These are phyloP conservation scores for Xerocomus potaroensis DNA, from an alignment of 768 basidiomycete genomes.

Conservation along the genomic window DNA sequence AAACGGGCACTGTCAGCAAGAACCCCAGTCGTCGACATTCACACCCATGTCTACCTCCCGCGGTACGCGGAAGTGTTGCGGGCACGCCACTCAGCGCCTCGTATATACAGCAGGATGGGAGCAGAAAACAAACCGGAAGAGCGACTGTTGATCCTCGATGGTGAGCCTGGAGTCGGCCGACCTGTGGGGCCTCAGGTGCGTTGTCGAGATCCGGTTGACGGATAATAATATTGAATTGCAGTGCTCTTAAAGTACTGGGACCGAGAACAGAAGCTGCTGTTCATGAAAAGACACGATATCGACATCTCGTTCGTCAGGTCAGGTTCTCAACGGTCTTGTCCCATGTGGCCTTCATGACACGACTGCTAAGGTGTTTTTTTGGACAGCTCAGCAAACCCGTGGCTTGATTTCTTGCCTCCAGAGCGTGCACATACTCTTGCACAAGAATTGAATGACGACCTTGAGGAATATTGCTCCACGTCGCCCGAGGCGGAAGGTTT, in stretches of 20 bases:
- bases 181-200: conserved; percentile 75
- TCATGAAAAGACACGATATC: conserved; percentile 83
- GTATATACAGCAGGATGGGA: conserved; percentile 50
- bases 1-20: conserved; percentile 17
- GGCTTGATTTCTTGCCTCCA: conserved; percentile 82
- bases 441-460: conserved; percentile 65
- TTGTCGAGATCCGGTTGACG: conserved; percentile 1
- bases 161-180: conserved; percentile 74
- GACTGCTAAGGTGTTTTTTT: conserved; percentile 13
- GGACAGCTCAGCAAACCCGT: conserved; percentile 79
- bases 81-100: conserved; percentile 57
- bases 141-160: conserved; percentile 70
- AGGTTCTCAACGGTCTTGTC: conserved; percentile 41
- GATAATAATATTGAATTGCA: conserved; percentile 6
- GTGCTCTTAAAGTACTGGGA: conserved; percentile 64
- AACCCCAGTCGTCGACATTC: conserved; percentile 66
- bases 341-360: conserved; percentile 3
- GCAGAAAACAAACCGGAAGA: conserved; percentile 53
- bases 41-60: conserved; percentile 83
- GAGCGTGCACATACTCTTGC: conserved; percentile 64
- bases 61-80: conserved; percentile 71
- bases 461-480: conserved; percentile 75
- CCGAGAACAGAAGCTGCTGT: conserved; percentile 67
- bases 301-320: conserved; percentile 77
- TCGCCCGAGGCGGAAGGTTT: conserved; percentile 39